Evolutionary conservation across 106 monocot species (phyloP).

Genomic region (Allium cepa): DNA sequence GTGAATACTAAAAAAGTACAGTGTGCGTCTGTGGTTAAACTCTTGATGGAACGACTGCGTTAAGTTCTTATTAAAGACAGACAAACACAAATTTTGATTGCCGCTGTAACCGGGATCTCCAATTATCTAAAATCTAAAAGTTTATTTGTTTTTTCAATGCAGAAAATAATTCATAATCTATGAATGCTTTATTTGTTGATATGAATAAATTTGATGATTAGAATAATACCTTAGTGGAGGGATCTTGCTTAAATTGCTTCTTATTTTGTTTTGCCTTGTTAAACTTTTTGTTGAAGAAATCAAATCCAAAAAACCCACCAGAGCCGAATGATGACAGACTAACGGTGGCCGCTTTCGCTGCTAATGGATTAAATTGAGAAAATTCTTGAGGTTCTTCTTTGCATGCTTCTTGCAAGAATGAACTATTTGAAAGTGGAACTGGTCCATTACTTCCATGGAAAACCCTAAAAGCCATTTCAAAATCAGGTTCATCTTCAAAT

Average conservation of each 20-base stretch:
- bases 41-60: too few species aligned
- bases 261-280: conserved; percentile 42
- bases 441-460: conserved; percentile 86
- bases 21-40: too few species aligned
- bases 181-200: not conserved
- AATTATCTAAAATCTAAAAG: too few species aligned
- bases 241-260: conserved; percentile 30
- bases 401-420: conserved; percentile 17
- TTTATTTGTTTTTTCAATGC: too few species aligned
- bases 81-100: too few species aligned
- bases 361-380: conserved; percentile 66
- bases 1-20: too few species aligned
- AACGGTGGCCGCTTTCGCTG: conserved; percentile 83
- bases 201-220: not conserved
- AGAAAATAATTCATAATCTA: too few species aligned
- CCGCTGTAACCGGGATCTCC: too few species aligned
- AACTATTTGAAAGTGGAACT: conserved; percentile 57
- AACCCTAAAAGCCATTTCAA: conserved; percentile 77
- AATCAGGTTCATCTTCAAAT: conserved; percentile 88
- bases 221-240: not conserved
- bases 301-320: conserved; percentile 83
- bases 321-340: conserved; percentile 76
- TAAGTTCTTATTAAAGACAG: too few species aligned
- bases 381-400: conserved; percentile 16
- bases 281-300: conserved; percentile 61